Evolutionary conservation across 2,329 filamentous ascomycete genomes (phyloP).

Genomic region (Aspergillus ruber): DNA sequence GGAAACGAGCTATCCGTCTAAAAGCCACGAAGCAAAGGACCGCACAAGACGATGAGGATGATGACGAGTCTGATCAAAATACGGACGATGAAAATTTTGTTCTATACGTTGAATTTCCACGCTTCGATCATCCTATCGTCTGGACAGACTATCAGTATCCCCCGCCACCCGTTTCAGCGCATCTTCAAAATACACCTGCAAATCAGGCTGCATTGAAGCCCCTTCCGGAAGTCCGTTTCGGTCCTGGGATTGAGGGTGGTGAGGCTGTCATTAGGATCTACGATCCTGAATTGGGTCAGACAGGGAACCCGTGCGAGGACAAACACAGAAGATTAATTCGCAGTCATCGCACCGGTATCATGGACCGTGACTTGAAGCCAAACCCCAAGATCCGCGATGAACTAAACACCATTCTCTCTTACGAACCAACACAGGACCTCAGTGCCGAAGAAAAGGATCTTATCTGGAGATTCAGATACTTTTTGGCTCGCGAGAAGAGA

Average conservation of each 20-base stretch:
- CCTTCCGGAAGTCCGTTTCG: constrained; percentile 80
- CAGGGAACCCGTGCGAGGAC: constrained; percentile 88
- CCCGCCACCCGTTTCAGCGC: constrained; percentile 70
- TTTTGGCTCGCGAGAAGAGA: constrained; percentile 84
- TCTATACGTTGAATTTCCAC: constrained; percentile 83
- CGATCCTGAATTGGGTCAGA: constrained; percentile 83
- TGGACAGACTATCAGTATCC: constrained; percentile 93
- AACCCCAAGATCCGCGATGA: constrained; percentile 95
- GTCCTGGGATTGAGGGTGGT: constrained; percentile 74
- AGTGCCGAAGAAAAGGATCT: constrained; percentile 90
- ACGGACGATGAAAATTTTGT: constrained; percentile 62
- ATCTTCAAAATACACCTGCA: constrained; percentile 58
- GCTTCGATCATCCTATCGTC: constrained; percentile 92
- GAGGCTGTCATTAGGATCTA: constrained; percentile 71
- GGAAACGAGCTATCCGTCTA: constrained; percentile 46
- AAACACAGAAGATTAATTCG: constrained; percentile 90
- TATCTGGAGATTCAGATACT: constrained; percentile 95
- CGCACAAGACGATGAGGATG: constrained; percentile 33
- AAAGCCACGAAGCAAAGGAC: constrained; percentile 27
- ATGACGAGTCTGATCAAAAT: constrained; percentile 32
- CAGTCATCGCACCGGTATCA: constrained; percentile 84
- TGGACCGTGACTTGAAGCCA: constrained; percentile 91
- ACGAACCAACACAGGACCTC: constrained; percentile 83
- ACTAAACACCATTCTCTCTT: constrained; percentile 82
- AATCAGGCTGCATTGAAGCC: constrained; percentile 68